phyloP scores from a whole-genome alignment of 306 rosid genomes.

The Elaeagnus macrophylla region DNA sequence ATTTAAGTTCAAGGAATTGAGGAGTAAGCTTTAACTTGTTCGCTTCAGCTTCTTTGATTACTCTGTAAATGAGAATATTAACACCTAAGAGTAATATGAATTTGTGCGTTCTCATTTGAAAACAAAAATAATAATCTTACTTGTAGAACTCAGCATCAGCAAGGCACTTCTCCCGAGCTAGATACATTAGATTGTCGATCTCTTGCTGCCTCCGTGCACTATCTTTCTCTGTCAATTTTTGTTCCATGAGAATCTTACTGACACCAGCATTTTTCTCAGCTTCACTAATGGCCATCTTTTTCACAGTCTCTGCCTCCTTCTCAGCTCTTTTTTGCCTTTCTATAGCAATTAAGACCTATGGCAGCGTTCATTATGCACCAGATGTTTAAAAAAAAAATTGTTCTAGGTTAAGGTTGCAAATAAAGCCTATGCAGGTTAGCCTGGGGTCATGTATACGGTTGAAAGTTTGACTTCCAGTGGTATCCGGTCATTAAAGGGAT shows the following conservation, averaged over 20 bases:
- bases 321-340: constrained; percentile 73
- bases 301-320: constrained; percentile 77
- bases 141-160: constrained; percentile 79
- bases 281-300: constrained; percentile 93
- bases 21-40: constrained; percentile 92
- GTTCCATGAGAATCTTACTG: constrained; percentile 87
- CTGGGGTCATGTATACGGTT: too few relatives aligned
- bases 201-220: constrained; percentile 61
- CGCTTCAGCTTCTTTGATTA: constrained; percentile 76
- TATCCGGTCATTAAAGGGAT: too few relatives aligned
- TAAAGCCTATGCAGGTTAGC: too few relatives aligned
- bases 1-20: constrained; percentile 76
- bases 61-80: constrained; percentile 30
- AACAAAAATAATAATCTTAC: constrained; percentile 28
- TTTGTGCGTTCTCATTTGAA: background rate
- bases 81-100: background rate
- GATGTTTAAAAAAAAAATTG: background rate
- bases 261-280: constrained; percentile 93
- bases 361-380: constrained; percentile 9
- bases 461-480: too few relatives aligned
- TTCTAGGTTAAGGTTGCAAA: too few relatives aligned
- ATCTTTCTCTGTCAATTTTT: constrained; percentile 64
- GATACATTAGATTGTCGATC: constrained; percentile 73
- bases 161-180: constrained; percentile 65
- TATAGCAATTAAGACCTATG: constrained; percentile 74